Conservation (phyloP, 176 grass and related monocot genomes). For the Musa schizocarpa region DNA sequence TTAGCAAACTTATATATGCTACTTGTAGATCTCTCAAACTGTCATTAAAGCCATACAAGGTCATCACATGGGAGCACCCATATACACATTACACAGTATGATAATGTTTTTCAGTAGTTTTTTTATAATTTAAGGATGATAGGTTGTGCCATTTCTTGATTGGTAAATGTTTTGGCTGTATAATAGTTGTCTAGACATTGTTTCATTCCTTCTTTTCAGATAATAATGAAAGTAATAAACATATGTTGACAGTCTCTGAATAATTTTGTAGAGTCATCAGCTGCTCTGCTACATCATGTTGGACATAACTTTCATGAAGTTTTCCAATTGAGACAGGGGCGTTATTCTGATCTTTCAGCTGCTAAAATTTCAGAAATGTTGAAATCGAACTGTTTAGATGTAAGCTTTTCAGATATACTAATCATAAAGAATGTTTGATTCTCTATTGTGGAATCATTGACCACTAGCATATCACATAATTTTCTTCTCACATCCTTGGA, state of each 20-base stretch:
- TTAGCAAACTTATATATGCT: not conserved
- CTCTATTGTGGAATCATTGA: not conserved
- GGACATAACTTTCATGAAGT: slow-evolving; percentile 65
- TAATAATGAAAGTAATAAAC: not conserved
- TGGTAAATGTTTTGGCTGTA: not conserved
- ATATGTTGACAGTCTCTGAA: not conserved
- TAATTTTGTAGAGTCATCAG: slow-evolving; percentile 32
- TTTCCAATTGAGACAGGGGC: slow-evolving; percentile 48
- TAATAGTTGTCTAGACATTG: not conserved
- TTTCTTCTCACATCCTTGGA: not conserved
- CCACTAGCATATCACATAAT: slow-evolving; percentile 3
- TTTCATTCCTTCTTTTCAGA: not conserved
- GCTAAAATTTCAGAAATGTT: slow-evolving; percentile 65
- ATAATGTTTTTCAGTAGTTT: not conserved
- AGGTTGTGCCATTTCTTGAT: not conserved
- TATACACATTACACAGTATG: not conserved
- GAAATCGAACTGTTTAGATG: slow-evolving; percentile 60
- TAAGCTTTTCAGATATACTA: slow-evolving; percentile 24
- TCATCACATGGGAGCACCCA: not conserved
- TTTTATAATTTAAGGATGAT: not conserved
- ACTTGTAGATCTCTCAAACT: not conserved
- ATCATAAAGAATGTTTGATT: not conserved
- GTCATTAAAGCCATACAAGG: not conserved
- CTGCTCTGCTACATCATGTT: slow-evolving; percentile 31
- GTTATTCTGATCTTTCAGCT: slow-evolving; percentile 49